These are phyloP conservation scores for Apiotrichum mycotoxinovorans DNA, from an alignment of 1,284 basidiomycete genomes.

Conservation along the genomic window DNA sequence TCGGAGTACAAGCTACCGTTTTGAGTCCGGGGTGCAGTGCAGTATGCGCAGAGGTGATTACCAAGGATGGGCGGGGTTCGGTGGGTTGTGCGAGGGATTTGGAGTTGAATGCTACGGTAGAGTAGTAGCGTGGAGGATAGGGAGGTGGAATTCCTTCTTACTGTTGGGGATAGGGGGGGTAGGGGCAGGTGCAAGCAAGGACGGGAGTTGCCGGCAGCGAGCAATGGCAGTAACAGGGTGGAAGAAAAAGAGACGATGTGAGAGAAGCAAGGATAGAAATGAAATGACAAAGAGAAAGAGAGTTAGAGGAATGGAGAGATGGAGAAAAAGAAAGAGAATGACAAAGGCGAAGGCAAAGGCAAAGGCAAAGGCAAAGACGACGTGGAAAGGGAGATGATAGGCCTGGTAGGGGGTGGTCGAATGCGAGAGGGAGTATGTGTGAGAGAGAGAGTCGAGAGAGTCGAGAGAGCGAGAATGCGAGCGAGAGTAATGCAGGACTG, in stretches of 20 bases:
- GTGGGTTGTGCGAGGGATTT: too few relatives aligned
- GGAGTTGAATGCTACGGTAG: too few relatives aligned
- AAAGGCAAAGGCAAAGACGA: neutral
- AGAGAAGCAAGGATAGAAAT: neutral
- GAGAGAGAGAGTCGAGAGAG: neutral
- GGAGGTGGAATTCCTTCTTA: too few relatives aligned
- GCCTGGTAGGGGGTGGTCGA: neutral
- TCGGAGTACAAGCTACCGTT: neutral
- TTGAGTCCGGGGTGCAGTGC: too few relatives aligned
- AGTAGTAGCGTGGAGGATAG: too few relatives aligned
- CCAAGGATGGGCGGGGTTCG: too few relatives aligned
- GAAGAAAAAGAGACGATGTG: neutral
- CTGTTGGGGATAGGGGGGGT: too few relatives aligned
- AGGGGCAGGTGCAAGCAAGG: too few relatives aligned
- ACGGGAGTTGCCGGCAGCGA: neutral
- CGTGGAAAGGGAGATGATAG: slow-evolving; percentile 1
- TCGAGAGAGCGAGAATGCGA: too few relatives aligned
- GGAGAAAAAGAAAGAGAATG: neutral
- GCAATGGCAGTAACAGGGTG: neutral
- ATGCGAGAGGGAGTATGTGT: neutral
- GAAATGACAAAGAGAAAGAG: neutral
- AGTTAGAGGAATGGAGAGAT: neutral
- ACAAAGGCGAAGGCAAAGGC: neutral
- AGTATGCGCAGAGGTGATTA: too few relatives aligned
- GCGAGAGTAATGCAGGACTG: too few relatives aligned